Percentiles rank a stretch among this genome's conserved stretches.
phyloP scores from a whole-genome alignment of 257 asterid species.

The Fraxinus pennsylvanica region DNA sequence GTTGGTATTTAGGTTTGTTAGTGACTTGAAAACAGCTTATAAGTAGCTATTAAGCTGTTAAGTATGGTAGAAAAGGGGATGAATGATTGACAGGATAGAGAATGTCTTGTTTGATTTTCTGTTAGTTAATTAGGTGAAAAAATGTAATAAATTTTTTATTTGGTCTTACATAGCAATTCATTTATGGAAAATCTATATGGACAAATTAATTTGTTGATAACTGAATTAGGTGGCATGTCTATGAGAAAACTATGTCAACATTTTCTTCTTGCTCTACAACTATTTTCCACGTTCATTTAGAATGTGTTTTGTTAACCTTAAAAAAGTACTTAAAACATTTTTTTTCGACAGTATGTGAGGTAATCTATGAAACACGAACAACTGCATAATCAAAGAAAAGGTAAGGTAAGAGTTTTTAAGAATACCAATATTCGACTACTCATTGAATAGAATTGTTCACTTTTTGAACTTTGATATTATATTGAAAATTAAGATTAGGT shows the following conservation, averaged over 20 bases:
- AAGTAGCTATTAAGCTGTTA: constrained; percentile 13
- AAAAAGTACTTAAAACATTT: too few species aligned
- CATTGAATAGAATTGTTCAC: neutral
- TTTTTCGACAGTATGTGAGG: too few species aligned
- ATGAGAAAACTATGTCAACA: neutral
- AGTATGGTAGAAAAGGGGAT: neutral
- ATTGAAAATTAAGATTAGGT: too few species aligned
- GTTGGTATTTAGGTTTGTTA: constrained; percentile 34
- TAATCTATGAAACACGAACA: neutral
- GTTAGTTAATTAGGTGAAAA: constrained; percentile 19
- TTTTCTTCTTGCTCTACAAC: too few species aligned
- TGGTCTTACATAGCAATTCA: constrained; percentile 21
- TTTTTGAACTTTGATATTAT: neutral
- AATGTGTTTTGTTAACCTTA: neutral
- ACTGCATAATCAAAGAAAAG: neutral
- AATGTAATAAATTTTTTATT: neutral
- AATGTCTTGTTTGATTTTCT: neutral
- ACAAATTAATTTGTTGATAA: constrained; percentile 5
- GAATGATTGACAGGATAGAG: neutral
- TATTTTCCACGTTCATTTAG: too few species aligned
- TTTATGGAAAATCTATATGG: constrained; percentile 19
- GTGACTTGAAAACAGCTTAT: constrained; percentile 18
- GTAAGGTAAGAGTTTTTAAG: neutral
- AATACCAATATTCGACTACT: too few species aligned
- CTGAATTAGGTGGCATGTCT: constrained; percentile 26